phyloP scores from a whole-genome alignment of 768 basidiomycete species.

The Amanita pallidorosea region DNA sequence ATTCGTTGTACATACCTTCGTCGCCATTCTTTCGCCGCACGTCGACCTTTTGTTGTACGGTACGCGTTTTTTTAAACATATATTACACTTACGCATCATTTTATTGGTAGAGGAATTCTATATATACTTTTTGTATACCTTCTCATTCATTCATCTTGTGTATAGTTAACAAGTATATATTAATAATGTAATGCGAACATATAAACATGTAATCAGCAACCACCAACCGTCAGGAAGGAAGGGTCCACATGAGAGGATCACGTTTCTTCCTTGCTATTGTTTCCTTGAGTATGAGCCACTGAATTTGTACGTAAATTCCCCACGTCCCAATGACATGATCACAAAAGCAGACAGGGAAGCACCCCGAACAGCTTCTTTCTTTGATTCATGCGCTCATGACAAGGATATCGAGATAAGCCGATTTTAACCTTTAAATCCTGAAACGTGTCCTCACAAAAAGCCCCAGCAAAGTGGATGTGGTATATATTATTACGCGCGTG shows the following conservation, averaged over 20 bases:
- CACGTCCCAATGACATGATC: constrained; percentile 4
- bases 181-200: constrained; percentile 2
- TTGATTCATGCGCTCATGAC: background rate
- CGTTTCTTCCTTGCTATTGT: no score
- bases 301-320: constrained; percentile 4
- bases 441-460: background rate
- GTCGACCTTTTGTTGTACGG: constrained; percentile 1
- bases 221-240: background rate
- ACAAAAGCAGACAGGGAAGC: constrained; percentile 3
- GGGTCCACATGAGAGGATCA: no score
- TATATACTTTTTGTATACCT: constrained; percentile 5
- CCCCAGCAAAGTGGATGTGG: no score
- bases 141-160: constrained; percentile 4
- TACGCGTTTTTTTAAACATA: constrained; percentile 3
- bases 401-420: constrained; percentile 5
- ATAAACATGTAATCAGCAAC: background rate
- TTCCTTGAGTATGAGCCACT: background rate
- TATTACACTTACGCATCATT: constrained; percentile 3
- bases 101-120: background rate
- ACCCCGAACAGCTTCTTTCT: background rate
- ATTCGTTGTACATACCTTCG: constrained; percentile 1
- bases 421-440: constrained; percentile 2
- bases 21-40: background rate
- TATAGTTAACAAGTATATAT: constrained; percentile 7
- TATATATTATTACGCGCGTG: background rate